A percentile compares a stretch with the other conserved stretches of the same genome.
Evolutionary conservation across 179 eudicot genomes (phyloP).

Genomic region (Beta macrorhiza): DNA sequence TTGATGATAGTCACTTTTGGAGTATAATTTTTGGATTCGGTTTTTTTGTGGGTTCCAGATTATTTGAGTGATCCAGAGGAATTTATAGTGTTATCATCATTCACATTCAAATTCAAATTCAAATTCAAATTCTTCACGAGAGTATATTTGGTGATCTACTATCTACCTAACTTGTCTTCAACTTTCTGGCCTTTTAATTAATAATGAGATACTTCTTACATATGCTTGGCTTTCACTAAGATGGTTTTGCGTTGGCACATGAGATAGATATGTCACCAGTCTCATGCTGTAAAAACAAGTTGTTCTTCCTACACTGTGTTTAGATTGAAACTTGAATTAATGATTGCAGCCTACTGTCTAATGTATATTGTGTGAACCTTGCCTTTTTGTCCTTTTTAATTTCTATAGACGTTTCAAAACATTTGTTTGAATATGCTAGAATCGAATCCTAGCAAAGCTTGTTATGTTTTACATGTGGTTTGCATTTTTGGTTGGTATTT

Average conservation of each 20-base stretch:
- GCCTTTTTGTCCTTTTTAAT: neutral
- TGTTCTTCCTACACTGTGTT: neutral
- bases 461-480: neutral
- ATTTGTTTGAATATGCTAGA: neutral
- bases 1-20: neutral
- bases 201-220: neutral
- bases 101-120: neutral
- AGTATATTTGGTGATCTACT: constrained; percentile 14
- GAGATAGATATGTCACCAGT: neutral
- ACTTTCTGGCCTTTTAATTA: neutral
- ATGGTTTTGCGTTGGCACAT: too few species aligned
- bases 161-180: constrained; percentile 9
- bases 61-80: neutral
- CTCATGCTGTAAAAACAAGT: neutral
- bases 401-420: neutral
- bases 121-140: neutral
- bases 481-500: neutral
- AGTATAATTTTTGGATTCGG: neutral
- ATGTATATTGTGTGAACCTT: neutral
- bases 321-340: neutral
- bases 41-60: neutral
- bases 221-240: neutral
- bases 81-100: neutral
- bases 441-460: neutral
- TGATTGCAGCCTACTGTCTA: neutral